Conservation (phyloP, 2,329 filamentous ascomycete species). For the Aureobasidium sp. region DNA sequence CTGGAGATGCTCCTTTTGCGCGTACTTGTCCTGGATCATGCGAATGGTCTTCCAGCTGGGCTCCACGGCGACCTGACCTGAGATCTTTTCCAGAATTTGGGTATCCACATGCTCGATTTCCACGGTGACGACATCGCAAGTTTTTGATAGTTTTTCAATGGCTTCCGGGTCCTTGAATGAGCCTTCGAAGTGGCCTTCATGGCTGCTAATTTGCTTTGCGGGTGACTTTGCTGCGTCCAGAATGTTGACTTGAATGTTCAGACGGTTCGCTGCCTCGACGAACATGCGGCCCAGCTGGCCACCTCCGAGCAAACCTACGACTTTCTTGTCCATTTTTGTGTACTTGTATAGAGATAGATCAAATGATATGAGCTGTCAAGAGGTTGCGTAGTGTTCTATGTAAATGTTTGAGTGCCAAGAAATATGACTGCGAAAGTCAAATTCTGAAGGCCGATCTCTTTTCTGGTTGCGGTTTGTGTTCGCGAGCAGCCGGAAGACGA, state of each 20-base stretch:
- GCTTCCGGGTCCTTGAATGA: slow-evolving; percentile 79
- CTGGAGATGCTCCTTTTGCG: slow-evolving; percentile 74
- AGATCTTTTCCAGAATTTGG: slow-evolving; percentile 77
- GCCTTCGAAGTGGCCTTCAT: slow-evolving; percentile 66
- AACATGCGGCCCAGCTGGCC: slow-evolving; percentile 81
- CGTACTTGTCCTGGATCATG: slow-evolving; percentile 87
- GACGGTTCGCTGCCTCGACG: slow-evolving; percentile 70
- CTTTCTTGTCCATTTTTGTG: slow-evolving; percentile 22
- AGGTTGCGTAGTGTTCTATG: not conserved
- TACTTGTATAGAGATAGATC: not conserved
- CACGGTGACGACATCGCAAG: slow-evolving; percentile 75
- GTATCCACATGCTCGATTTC: slow-evolving; percentile 96
- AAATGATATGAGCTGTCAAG: not conserved
- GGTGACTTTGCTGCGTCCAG: slow-evolving; percentile 70
- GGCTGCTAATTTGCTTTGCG: slow-evolving; percentile 77
- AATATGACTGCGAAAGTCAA: slow-evolving; percentile 1
- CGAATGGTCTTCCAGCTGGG: slow-evolving; percentile 81
- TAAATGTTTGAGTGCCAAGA: slow-evolving; percentile 8
- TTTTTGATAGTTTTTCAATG: slow-evolving; percentile 68
- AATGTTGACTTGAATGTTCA: slow-evolving; percentile 71
- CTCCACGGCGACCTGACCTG: slow-evolving; percentile 56
- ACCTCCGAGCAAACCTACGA: slow-evolving; percentile 36
- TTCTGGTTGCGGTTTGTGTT: slow-evolving; percentile 13
- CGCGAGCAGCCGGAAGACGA: not conserved
- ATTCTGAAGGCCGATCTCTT: slow-evolving; percentile 4